Base-by-base conservation (phyloP, 2,329 filamentous ascomycete genomes). In the Westerdykella ornata region DNA sequence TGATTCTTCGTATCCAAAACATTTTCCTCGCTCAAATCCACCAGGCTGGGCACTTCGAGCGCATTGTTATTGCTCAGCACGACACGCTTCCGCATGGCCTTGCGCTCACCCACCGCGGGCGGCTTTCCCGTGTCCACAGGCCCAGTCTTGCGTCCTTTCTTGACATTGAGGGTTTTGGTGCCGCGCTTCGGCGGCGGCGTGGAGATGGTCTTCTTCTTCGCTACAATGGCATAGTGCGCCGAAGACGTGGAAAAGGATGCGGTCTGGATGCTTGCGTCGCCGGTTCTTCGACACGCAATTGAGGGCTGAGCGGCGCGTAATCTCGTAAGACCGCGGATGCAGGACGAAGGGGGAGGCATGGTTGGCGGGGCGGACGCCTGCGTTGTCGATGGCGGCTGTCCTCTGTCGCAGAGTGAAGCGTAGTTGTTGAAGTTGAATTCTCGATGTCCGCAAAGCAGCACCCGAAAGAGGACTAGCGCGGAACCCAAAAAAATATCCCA, bases 51-150 rank as follows among this genome's bases (percentile, higher is more conserved):
- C 6, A 97, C 84, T 45, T 83, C 79, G 29, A 96, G 72, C 37
- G 92, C 92, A 69, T 95, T 97, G 66, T 86, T 85, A 70, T 97
- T 98, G 73, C 84, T 90, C 46, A 98, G 80, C 45, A 94, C 81
- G 57, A 98, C 86, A 53, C 86, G 81, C 72, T 94, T 95, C 51
- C 88, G 82, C 62, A 86, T 74, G 19, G 86, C 85, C 69, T 88
- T 94, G 52, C 89, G 81, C 73, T 96, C 89, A 51, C 89, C 90
- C 3, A 80, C 74, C 11, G 72, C 72, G 15, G 85, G 84, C 13
- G 80, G 74, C 66, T 68, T 66, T 18, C 64, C 66, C 12, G 63
- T 59, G n/a, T 70, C 67, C n/a, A 57, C 56, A 11, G 47, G 53
- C 28, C 54, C 51, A 47, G 68, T 71, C 35, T 51, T 54, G 57